These are phyloP conservation scores for Sphagnum tenellum DNA, from an alignment of 225 moss, liverwort and hornwort species.

Conservation along the genomic window DNA sequence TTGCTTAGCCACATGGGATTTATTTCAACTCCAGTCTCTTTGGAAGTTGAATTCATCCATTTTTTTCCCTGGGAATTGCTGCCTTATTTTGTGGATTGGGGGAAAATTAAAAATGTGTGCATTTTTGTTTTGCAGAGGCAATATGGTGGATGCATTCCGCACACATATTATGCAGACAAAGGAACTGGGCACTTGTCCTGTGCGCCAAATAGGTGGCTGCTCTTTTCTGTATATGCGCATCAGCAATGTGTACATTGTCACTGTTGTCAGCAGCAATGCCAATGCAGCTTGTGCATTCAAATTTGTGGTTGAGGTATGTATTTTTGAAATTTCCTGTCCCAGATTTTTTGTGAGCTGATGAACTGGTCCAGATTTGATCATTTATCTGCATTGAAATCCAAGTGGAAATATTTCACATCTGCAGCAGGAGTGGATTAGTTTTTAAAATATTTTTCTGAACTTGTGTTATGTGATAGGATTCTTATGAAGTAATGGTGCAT, in stretches of 20 bases:
- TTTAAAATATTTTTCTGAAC: too few species aligned
- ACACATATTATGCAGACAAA: slow-evolving; percentile 69
- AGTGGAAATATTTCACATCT: background rate
- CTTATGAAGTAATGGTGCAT: too few species aligned
- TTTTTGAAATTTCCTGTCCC: background rate
- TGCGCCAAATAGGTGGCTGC: slow-evolving; percentile 59
- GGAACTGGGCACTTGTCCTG: slow-evolving; percentile 59
- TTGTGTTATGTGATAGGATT: too few species aligned
- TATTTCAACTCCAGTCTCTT: too few species aligned
- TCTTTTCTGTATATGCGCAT: slow-evolving; percentile 63
- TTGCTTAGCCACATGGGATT: too few species aligned
- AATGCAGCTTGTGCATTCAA: slow-evolving; percentile 67
- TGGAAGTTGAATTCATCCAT: too few species aligned
- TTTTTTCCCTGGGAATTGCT: too few species aligned
- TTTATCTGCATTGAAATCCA: background rate
- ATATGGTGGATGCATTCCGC: slow-evolving; percentile 64
- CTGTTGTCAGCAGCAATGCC: slow-evolving; percentile 59
- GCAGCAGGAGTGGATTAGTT: too few species aligned
- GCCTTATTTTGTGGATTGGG: too few species aligned
- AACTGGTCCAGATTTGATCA: background rate
- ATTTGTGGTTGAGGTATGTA: slow-evolving; percentile 50
- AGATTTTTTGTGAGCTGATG: slow-evolving; percentile 4
- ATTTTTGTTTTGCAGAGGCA: slow-evolving; percentile 22
- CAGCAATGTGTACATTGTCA: slow-evolving; percentile 64
- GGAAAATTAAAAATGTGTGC: too few species aligned